Conservation (phyloP, 2,329 filamentous ascomycete genomes). For the Fulvia fulva region DNA sequence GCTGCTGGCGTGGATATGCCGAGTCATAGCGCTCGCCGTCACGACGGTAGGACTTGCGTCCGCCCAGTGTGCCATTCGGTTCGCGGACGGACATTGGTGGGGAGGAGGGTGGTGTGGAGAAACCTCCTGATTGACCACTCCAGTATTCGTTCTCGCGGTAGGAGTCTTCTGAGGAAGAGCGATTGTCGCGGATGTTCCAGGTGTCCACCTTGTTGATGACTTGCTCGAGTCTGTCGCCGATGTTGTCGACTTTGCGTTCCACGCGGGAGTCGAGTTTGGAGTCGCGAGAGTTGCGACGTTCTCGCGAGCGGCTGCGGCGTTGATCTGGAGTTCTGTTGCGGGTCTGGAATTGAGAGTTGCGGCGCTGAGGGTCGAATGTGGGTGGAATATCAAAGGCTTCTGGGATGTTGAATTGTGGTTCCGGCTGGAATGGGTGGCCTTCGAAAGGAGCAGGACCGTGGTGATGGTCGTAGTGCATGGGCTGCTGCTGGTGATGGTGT, state of each 20-base stretch:
- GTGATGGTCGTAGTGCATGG: neutral
- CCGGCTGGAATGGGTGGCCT: slow-evolving; percentile 7
- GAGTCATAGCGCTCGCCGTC: neutral
- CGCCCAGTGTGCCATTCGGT: neutral
- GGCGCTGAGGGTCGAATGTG: neutral
- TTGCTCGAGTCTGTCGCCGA: neutral
- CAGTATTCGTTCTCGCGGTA: slow-evolving; percentile 1
- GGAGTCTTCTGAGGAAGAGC: slow-evolving; percentile 6
- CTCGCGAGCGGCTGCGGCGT: neutral
- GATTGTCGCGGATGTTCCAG: slow-evolving; percentile 3
- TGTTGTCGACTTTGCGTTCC: slow-evolving; percentile 1
- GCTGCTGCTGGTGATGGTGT: neutral
- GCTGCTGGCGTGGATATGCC: neutral
- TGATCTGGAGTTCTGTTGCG: neutral
- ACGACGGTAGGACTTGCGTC: neutral
- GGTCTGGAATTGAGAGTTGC: slow-evolving; percentile 1
- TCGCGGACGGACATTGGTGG: slow-evolving; percentile 1
- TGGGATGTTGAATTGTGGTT: slow-evolving; percentile 3
- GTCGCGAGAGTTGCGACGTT: neutral
- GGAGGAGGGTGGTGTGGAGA: slow-evolving; percentile 5
- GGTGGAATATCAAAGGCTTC: slow-evolving; percentile 2
- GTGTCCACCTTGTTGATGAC: slow-evolving; percentile 5
- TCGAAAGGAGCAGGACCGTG: neutral
- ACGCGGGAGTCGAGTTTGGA: neutral
- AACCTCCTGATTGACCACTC: slow-evolving; percentile 3